Evolutionary conservation across 2,329 filamentous ascomycete species (phyloP).

Genomic region (Amauroascus niger): DNA sequence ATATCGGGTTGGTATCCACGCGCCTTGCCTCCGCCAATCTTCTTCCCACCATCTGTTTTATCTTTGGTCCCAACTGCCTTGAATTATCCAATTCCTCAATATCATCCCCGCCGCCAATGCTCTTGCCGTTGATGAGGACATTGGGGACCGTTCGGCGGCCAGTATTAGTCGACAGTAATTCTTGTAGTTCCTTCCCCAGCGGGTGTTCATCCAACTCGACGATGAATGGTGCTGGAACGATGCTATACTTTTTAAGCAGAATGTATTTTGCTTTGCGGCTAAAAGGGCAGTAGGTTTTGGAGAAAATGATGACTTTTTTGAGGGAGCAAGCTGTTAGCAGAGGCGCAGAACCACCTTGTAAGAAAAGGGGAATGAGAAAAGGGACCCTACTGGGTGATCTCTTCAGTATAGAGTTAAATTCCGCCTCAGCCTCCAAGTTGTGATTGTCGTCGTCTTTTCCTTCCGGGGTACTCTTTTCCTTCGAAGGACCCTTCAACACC

Average conservation of each 20-base stretch:
- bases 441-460: slow-evolving; percentile 20
- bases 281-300: slow-evolving; percentile 83
- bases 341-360: too few relatives aligned
- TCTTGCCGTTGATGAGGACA: slow-evolving; percentile 74
- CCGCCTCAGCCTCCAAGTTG: slow-evolving; percentile 47
- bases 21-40: slow-evolving; percentile 40
- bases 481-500: slow-evolving; percentile 43
- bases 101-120: slow-evolving; percentile 84
- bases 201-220: slow-evolving; percentile 83
- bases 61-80: slow-evolving; percentile 58
- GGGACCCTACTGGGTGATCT: slow-evolving; percentile 67
- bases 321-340: slow-evolving; percentile 5
- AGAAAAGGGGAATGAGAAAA: too few relatives aligned
- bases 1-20: slow-evolving; percentile 15
- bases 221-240: slow-evolving; percentile 71
- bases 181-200: slow-evolving; percentile 63
- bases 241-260: slow-evolving; percentile 72
- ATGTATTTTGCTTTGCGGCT: slow-evolving; percentile 78
- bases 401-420: slow-evolving; percentile 71
- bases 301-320: slow-evolving; percentile 98
- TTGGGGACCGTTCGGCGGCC: slow-evolving; percentile 84
- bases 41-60: slow-evolving; percentile 65
- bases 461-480: slow-evolving; percentile 26
- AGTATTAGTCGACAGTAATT: slow-evolving; percentile 60
- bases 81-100: slow-evolving; percentile 60